Percentiles rank a stretch among this genome's conserved stretches.
Conservation (phyloP, 164 flowering plant species). For the Aristolochia contorta region DNA sequence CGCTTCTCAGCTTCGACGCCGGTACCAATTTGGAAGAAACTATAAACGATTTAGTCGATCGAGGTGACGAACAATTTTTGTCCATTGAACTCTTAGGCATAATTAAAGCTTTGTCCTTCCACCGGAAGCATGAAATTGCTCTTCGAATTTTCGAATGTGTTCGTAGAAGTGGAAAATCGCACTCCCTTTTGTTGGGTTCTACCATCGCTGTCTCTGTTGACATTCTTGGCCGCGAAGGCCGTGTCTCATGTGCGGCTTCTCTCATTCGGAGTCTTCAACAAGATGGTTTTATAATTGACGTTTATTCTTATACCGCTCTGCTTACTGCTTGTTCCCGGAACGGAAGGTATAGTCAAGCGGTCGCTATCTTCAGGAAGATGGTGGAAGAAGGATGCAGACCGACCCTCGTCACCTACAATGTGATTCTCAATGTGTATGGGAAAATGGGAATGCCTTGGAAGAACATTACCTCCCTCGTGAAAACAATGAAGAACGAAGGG, state of each 20-base stretch:
- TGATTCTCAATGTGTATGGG: slow-evolving; percentile 77
- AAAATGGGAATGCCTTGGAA: slow-evolving; percentile 94
- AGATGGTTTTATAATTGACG: slow-evolving; percentile 62
- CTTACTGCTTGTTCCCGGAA: slow-evolving; percentile 54
- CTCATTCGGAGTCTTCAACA: slow-evolving; percentile 36
- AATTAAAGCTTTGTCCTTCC: slow-evolving; percentile 54
- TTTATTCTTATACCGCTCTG: slow-evolving; percentile 74
- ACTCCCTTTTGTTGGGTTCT: slow-evolving; percentile 28
- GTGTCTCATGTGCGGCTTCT: slow-evolving; percentile 39
- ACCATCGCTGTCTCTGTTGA: slow-evolving; percentile 48
- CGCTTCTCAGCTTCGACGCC: slow-evolving; percentile 25
- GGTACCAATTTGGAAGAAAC: slow-evolving; percentile 14
- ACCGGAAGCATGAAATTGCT: slow-evolving; percentile 52
- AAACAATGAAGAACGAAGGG: slow-evolving; percentile 62
- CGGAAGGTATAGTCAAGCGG: slow-evolving; percentile 71
- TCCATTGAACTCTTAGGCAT: slow-evolving; percentile 45
- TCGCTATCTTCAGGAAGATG: slow-evolving; percentile 59
- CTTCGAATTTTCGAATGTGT: slow-evolving; percentile 57
- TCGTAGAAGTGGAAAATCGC: slow-evolving; percentile 22
- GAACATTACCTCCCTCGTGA: slow-evolving; percentile 42
- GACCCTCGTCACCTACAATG: slow-evolving; percentile 81
- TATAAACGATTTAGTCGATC: slow-evolving; percentile 13
- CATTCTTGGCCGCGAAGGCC: slow-evolving; percentile 55
- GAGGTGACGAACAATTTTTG: slow-evolving; percentile 14
- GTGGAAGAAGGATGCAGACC: slow-evolving; percentile 73